These are phyloP conservation scores for Alternaria gaisen DNA, from an alignment of 2,329 filamentous ascomycete genomes.

Conservation along the genomic window DNA sequence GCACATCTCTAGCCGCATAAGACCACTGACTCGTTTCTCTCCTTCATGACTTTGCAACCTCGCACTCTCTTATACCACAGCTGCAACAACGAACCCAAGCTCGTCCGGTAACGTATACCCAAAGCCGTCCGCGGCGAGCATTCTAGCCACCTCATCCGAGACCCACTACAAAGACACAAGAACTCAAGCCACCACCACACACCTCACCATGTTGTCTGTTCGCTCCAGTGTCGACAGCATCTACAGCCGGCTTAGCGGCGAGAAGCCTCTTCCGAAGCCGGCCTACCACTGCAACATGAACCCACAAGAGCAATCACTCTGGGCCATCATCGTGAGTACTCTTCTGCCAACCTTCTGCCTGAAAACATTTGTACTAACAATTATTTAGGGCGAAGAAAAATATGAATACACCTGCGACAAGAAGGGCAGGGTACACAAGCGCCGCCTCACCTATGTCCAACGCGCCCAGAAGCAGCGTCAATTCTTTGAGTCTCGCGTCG, in stretches of 20 bases:
- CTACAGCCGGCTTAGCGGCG: slow-evolving; percentile 25
- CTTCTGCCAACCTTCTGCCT: neutral
- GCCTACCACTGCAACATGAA: slow-evolving; percentile 33
- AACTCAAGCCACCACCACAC: neutral
- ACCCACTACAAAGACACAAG: slow-evolving; percentile 2
- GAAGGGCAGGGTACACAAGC: slow-evolving; percentile 27
- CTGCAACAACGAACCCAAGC: slow-evolving; percentile 1
- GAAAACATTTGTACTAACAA: slow-evolving; percentile 1
- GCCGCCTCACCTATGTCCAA: slow-evolving; percentile 20
- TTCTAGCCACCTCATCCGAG: neutral
- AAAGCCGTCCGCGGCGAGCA: slow-evolving; percentile 14
- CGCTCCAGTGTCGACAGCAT: slow-evolving; percentile 22
- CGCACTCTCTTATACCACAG: neutral
- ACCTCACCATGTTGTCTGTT: slow-evolving; percentile 22
- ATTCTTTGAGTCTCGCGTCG: slow-evolving; percentile 31
- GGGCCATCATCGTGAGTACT: slow-evolving; percentile 27
- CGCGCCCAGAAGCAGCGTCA: slow-evolving; percentile 22
- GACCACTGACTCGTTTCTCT: neutral
- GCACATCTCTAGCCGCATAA: slow-evolving; percentile 4
- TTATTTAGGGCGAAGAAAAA: slow-evolving; percentile 27
- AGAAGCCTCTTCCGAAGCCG: slow-evolving; percentile 29
- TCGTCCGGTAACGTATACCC: slow-evolving; percentile 13
- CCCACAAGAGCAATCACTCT: slow-evolving; percentile 29
- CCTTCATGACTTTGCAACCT: slow-evolving; percentile 1
- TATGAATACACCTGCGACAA: slow-evolving; percentile 18